A percentile compares a stretch with the other conserved stretches of the same genome.
Evolutionary conservation across 306 rosid species (phyloP).

Genomic region (Senna tora): DNA sequence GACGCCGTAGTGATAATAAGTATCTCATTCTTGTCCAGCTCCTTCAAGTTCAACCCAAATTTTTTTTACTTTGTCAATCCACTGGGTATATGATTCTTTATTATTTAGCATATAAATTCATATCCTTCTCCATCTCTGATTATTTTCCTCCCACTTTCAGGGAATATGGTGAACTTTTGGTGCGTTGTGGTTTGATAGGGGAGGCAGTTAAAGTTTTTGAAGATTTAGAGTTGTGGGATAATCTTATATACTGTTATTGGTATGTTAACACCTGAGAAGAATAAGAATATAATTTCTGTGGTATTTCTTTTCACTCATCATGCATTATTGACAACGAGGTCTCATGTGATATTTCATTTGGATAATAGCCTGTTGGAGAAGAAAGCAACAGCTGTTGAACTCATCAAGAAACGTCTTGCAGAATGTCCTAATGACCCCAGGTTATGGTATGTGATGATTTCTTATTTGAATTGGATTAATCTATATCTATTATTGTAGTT

Average conservation of each 20-base stretch:
- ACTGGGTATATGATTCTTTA: slow-evolving; percentile 1
- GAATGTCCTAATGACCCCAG: slow-evolving; percentile 82
- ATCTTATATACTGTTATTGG: slow-evolving; percentile 84
- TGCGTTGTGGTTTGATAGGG: slow-evolving; percentile 89
- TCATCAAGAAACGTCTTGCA: slow-evolving; percentile 79
- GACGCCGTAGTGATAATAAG: neutral
- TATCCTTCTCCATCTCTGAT: slow-evolving; percentile 2
- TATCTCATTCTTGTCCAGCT: neutral
- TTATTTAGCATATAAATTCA: slow-evolving; percentile 18
- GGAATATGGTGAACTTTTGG: slow-evolving; percentile 90
- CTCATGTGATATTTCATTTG: slow-evolving; percentile 40
- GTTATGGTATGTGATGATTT: slow-evolving; percentile 68
- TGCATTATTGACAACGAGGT: slow-evolving; percentile 28
- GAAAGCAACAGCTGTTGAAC: slow-evolving; percentile 96
- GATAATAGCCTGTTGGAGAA: slow-evolving; percentile 76
- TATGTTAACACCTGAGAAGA: slow-evolving; percentile 43
- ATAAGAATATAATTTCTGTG: slow-evolving; percentile 1
- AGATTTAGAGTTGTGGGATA: slow-evolving; percentile 98
- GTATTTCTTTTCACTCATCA: neutral
- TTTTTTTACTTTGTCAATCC: neutral
- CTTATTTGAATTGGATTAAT: slow-evolving; percentile 27
- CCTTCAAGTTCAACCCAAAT: neutral
- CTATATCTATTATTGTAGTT: slow-evolving; percentile 3
- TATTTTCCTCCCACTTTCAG: slow-evolving; percentile 47
- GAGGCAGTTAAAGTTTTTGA: slow-evolving; percentile 87